Evolutionary conservation across 192 early-diverging fungal species (phyloP), one percentile per base, ranked within the genome.

Genomic region (Globomyces pollinis-pini): DNA sequence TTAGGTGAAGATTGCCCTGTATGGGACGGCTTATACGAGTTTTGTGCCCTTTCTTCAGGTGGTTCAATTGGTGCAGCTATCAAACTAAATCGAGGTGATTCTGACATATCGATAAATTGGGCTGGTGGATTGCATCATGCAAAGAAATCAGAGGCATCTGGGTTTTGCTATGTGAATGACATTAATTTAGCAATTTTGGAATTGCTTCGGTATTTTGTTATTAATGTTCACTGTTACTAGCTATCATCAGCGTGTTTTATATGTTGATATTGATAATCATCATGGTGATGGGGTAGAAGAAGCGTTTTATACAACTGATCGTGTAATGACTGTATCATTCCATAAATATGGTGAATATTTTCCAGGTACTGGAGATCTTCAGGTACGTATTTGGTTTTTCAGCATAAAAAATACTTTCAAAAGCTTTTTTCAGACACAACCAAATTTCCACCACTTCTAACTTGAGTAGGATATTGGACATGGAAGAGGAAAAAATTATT

Each of bases 111-210:
- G 15, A 87, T 99, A 33, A 94, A 99, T 69, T 99, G 96, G 96
- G 91, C 89, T 20, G 96, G 96, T 60, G 96, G 96, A 11, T 75
- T 97, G 24, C 93, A 99, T 74, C 96, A 98, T 60, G 89, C 88
- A 18, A 87, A 89, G 54, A 84, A 88, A 31, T 69, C 63, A 50
- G 89, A 91, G 53, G 96, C 96, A 1, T 84, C 88, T 38, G 96
- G 96, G 2, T 99, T 98, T 66, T 99, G 96, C 66, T 99, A 94
- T 65, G 89, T 98, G 11, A 99, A 99, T 65, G 96, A 99, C 62
- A 92, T 96, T 62, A 93, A 96, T 2, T 73, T 99, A 2, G 93
- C 88, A 3, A 96, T 91, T 30, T 80, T 96, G 35, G 86, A 87
- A 52, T 76, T 99, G 28, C 74, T 93, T 26, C 78, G 78, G 84